Base-by-base conservation (phyloP, 495 filamentous ascomycete species). In the Podospora tetraspora region DNA sequence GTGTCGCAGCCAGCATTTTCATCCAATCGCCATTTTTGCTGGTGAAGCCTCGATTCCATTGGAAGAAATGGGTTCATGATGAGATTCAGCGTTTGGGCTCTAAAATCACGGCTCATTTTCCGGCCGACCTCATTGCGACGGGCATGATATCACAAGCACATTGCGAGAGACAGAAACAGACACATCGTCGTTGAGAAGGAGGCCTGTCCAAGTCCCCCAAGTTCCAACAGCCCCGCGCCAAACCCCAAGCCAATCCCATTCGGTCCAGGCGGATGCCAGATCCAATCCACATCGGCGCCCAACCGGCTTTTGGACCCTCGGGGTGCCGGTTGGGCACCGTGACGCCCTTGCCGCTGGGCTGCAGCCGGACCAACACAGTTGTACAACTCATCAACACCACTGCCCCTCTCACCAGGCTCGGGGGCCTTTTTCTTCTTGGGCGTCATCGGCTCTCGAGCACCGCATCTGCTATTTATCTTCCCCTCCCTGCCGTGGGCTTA, bases 381-480 rank as follows among this genome's bases (percentile, higher is more conserved):
- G 81, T 78, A 84, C 81, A 84, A 83, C 81, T 77, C 81, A 83
- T 80, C 81, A 77, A 75, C 76, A 77, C 77, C 67, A 71, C 61
- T 74, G 72, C 69, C 67, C 57, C n/a, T 30, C 21, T n/a, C 27
- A 22, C 62, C 68, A 59, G 34, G 61, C 19, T 25, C 27, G 59
- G 3, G 59, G 59, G 9, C 30, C 30, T 11, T 43, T 25, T 66
- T 59, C 58, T 13, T 37, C 24, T 25, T 66, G 16, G 59, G 59
- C 59, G 66, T 62, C 66, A 32, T 62, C 23, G 34, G 62, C 37
- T 27, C 60, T 57, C 16, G 24, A 62, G 56, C 24, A 43, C 37
- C 23, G 52, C 59, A 62, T 70, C 63, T 57, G 56, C 29, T 65
- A 66, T 61, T 66, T 64, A 21, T 6, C 34, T 8, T 7, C 43